Evolutionary conservation across 2,329 filamentous ascomycete genomes (phyloP).

Genomic region (Xylaria polymorpha): DNA sequence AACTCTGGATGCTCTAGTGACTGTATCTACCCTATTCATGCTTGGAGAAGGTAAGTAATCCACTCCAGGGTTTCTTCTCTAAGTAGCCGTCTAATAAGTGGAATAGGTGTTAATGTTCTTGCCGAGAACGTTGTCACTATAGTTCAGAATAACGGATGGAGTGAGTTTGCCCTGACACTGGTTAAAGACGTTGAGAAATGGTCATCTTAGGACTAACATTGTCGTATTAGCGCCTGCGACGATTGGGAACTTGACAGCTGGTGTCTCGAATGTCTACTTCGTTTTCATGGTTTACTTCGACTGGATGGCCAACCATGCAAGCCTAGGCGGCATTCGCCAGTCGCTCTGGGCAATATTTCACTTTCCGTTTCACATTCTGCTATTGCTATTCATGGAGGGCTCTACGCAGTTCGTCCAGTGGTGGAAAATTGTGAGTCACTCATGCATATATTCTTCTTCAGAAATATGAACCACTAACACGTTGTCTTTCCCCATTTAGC

Average conservation of each 20-base stretch:
- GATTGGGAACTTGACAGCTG: constrained; percentile 54
- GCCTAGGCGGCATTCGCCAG: constrained; percentile 65
- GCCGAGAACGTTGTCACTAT: constrained; percentile 61
- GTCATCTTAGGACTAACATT: neutral
- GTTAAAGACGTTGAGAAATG: neutral
- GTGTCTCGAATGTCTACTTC: constrained; percentile 55
- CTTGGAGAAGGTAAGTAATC: constrained; percentile 38
- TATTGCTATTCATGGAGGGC: constrained; percentile 71
- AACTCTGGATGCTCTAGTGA: constrained; percentile 52
- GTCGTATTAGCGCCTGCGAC: constrained; percentile 41
- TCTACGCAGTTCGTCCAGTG: constrained; percentile 65
- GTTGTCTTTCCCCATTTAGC: neutral
- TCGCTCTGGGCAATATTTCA: constrained; percentile 67
- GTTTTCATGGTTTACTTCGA: constrained; percentile 63
- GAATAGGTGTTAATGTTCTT: constrained; percentile 3
- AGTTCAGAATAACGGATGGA: constrained; percentile 52
- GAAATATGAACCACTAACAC: neutral
- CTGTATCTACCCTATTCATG: constrained; percentile 70
- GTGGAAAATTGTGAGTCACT: constrained; percentile 49
- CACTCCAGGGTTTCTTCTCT: constrained; percentile 48
- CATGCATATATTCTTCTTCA: neutral
- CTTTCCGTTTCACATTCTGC: constrained; percentile 70
- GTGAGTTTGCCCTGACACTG: constrained; percentile 15
- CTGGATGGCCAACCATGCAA: constrained; percentile 71
- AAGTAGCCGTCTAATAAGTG: neutral